Conservation (phyloP, 2,329 filamentous ascomycete genomes). For the Ceratocystis albifundus region DNA sequence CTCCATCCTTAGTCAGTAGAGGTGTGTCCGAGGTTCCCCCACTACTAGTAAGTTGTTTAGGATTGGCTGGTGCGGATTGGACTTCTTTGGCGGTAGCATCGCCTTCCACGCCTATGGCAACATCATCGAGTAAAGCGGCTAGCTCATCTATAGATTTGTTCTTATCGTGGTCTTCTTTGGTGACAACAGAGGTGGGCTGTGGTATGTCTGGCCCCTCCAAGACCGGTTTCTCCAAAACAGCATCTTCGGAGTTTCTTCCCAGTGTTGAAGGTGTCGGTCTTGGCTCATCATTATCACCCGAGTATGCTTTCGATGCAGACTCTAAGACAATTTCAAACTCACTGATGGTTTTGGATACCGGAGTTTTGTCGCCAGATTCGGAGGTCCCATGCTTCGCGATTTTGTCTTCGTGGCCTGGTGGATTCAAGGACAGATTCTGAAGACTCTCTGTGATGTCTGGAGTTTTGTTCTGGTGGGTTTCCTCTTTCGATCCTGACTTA, state of each 20-base stretch:
- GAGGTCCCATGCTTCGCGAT: background rate
- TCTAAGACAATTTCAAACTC: background rate
- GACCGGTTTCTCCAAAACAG: background rate
- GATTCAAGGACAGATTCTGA: constrained; percentile 10
- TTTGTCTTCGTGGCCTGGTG: background rate
- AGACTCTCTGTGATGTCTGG: constrained; percentile 6
- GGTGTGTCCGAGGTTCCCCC: background rate
- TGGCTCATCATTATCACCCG: background rate
- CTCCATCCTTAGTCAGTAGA: background rate
- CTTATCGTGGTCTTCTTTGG: background rate
- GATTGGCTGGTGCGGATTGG: background rate
- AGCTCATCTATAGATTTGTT: background rate
- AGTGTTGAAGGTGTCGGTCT: background rate
- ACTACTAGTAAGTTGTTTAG: background rate
- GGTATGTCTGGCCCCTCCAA: background rate
- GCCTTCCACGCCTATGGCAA: background rate
- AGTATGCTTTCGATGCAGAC: background rate
- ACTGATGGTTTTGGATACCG: background rate
- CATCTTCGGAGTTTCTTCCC: background rate
- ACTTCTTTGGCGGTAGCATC: background rate
- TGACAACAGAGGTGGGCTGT: background rate
- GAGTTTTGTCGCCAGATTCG: background rate
- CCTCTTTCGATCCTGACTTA: background rate
- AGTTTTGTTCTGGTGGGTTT: background rate
- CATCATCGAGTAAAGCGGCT: background rate